Evolutionary conservation across 495 filamentous ascomycete species (phyloP).

Genomic region (Neurospora sp.): DNA sequence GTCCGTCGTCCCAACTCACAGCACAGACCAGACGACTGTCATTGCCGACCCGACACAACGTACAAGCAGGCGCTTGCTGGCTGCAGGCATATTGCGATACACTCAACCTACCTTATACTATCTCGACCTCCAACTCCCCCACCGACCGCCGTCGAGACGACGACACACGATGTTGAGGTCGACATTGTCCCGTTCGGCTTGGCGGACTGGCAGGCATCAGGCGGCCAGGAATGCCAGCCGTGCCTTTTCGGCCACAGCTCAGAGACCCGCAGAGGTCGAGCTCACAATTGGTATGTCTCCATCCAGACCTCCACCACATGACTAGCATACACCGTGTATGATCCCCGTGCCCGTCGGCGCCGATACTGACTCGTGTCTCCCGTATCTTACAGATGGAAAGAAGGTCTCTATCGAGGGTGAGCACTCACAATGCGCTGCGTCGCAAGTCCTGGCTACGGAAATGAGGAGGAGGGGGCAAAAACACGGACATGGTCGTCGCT

Average conservation of each 20-base stretch:
- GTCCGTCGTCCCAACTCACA: not conserved
- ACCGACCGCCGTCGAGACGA: slow-evolving; percentile 38
- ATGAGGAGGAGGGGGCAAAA: not conserved
- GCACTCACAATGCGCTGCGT: slow-evolving; percentile 3
- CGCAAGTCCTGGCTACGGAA: not conserved
- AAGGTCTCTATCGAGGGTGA: slow-evolving; percentile 90
- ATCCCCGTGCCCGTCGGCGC: slow-evolving; percentile 1
- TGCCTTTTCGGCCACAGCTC: slow-evolving; percentile 63
- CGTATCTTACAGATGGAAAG: slow-evolving; percentile 66
- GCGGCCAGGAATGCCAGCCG: slow-evolving; percentile 49
- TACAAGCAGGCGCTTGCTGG: not conserved
- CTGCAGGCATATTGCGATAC: not conserved
- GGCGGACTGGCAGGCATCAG: slow-evolving; percentile 61
- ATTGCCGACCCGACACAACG: not conserved
- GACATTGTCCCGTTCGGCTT: slow-evolving; percentile 76
- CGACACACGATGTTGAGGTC: slow-evolving; percentile 70
- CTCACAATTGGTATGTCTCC: slow-evolving; percentile 72
- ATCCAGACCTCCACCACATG: not conserved
- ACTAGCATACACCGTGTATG: not conserved
- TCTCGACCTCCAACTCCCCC: slow-evolving; percentile 20
- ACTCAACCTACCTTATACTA: not conserved
- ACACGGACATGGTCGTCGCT: not conserved
- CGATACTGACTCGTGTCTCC: slow-evolving; percentile 19
- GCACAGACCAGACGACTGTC: not conserved
- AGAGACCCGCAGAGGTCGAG: slow-evolving; percentile 78